Base-by-base conservation (phyloP, 1,284 basidiomycete species). In the Rhodotorula sp. region DNA sequence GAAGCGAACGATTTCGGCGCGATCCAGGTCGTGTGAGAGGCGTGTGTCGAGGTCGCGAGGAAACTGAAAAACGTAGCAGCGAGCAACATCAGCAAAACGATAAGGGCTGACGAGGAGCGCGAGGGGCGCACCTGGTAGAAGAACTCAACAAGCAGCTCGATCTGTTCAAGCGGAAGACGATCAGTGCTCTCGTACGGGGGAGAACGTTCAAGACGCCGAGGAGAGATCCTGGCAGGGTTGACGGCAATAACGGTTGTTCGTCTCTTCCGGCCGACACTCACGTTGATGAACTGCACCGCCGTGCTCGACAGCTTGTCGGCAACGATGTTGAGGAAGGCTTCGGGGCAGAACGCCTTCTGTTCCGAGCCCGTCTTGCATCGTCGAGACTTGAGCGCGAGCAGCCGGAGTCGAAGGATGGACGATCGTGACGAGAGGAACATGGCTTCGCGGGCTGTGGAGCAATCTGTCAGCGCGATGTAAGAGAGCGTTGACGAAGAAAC, bases 301-400 rank as follows among this genome's bases (percentile, higher is more conserved):
- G 94, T 98, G 79, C 94, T 91, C 0, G 95, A 93, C 47, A 99
- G 85, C 81, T 99, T 98, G 80, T 98, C 93, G 4, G 95, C 92
- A 16, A 99, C 93, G 40, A 96, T 92, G 76, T 94, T 89, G 69
- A 99, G 84, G 85, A 99, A 99, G 0, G 91, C 90, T 80, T 99
- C 96, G 0, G 96, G 96, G 80, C 96, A 99, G 78, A 98, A 86
- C 4, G 88, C 85, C 65, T 94, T 89, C 72, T 86, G 90, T 57
- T 91, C 88, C 1, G 94, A 92, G 0, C 95, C 94, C 28, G 64
- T 64, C 67, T 88, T 87, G 81, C 96, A 99, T 54, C 93, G 88
- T 78, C 89, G 90, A 1, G 91, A 91, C 78, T 89, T 91, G 71
- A 99, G 85, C 0, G 92, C 89, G 59, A 86, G 84, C 26, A 93